phyloP scores from a whole-genome alignment of 768 basidiomycete species.

The Leccinum rimulosum region DNA sequence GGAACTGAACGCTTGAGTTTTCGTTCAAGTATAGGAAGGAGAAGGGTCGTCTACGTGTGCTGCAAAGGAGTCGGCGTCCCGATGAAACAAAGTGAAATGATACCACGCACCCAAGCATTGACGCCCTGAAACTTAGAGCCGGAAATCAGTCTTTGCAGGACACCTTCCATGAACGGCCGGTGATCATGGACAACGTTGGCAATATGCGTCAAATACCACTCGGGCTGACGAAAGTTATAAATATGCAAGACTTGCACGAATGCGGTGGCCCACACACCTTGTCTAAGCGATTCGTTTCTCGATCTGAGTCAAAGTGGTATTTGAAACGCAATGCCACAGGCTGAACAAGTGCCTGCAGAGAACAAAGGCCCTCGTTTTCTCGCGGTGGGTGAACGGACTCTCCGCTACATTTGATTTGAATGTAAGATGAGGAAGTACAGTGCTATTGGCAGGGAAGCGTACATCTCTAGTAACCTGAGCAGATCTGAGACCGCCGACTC shows the following conservation, averaged over 20 bases:
- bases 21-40: constrained; percentile 72
- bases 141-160: constrained; percentile 68
- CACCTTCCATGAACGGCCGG: constrained; percentile 68
- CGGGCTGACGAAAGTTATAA: constrained; percentile 56
- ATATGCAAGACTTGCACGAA: not conserved
- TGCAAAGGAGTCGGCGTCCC: constrained; percentile 30
- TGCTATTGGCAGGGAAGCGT: constrained; percentile 30
- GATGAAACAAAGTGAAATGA: not conserved
- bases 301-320: constrained; percentile 88
- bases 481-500: constrained; percentile 77
- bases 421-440: constrained; percentile 3
- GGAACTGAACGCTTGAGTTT: constrained; percentile 79
- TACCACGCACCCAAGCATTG: constrained; percentile 67
- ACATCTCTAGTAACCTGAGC: constrained; percentile 77
- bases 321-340: constrained; percentile 87
- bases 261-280: constrained; percentile 53
- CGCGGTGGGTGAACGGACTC: constrained; percentile 40
- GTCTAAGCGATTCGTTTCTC: constrained; percentile 88
- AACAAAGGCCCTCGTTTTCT: constrained; percentile 61
- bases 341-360: constrained; percentile 79
- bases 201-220: constrained; percentile 95
- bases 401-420: constrained; percentile 40
- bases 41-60: constrained; percentile 80
- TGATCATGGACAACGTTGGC: constrained; percentile 88
- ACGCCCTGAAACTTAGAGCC: constrained; percentile 60